Evolutionary conservation across 768 basidiomycete species (phyloP).

Genomic region (Paxillus rubicundulus): DNA sequence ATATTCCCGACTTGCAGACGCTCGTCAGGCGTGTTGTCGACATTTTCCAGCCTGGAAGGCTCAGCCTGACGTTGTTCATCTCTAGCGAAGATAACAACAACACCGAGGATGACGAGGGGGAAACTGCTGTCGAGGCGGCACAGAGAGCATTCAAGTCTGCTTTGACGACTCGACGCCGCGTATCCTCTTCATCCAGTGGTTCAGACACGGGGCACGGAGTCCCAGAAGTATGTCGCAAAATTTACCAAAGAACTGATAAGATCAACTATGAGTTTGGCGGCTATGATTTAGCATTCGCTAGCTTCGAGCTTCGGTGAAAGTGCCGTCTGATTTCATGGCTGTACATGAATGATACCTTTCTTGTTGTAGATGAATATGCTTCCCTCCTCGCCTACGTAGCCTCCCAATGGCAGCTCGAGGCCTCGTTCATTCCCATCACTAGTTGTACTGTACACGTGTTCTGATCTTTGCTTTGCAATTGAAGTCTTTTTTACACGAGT

Average conservation of each 20-base stretch:
- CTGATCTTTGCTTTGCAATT: slow-evolving; percentile 17
- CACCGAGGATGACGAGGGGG: slow-evolving; percentile 44
- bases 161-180: slow-evolving; percentile 36
- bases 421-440: slow-evolving; percentile 4
- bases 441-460: slow-evolving; percentile 19
- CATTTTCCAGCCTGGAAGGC: slow-evolving; percentile 87
- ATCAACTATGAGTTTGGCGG: slow-evolving; percentile 98
- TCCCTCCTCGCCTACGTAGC: slow-evolving; percentile 15
- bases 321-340: slow-evolving; percentile 6
- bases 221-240: slow-evolving; percentile 23
- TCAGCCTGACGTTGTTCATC: slow-evolving; percentile 89
- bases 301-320: slow-evolving; percentile 59
- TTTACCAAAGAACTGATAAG: slow-evolving; percentile 87
- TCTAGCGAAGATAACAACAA: slow-evolving; percentile 55
- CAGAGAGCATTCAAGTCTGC: slow-evolving; percentile 74
- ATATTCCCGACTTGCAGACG: slow-evolving; percentile 72
- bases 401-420: slow-evolving; percentile 3
- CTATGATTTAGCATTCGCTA: slow-evolving; percentile 87
- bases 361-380: slow-evolving; percentile 18
- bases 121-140: slow-evolving; percentile 63
- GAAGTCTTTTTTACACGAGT: not conserved
- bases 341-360: slow-evolving; percentile 19
- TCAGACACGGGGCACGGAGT: slow-evolving; percentile 14
- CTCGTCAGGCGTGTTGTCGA: slow-evolving; percentile 85
- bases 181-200: slow-evolving; percentile 21